Conservation (phyloP, 2,329 filamentous ascomycete species). For the Aspergillus flavus region DNA sequence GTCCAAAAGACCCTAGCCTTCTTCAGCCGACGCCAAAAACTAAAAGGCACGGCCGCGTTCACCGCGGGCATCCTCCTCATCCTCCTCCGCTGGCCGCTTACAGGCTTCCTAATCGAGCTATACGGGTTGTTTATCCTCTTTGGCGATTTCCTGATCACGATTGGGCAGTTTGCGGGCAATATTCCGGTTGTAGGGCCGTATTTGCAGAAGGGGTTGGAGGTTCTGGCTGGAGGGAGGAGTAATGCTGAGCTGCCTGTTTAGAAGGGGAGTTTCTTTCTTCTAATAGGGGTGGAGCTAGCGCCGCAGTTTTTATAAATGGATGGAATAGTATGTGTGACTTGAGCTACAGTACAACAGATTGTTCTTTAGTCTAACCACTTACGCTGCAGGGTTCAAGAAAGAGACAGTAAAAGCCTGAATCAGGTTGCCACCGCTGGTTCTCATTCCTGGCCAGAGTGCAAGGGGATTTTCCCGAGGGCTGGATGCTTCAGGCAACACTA, state of each 20-base stretch:
- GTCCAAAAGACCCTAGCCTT: conserved; percentile 87
- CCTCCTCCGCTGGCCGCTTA: conserved; percentile 83
- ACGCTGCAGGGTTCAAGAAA: conserved; percentile 30
- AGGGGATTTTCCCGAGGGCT: conserved; percentile 29
- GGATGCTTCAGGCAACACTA: conserved; percentile 29
- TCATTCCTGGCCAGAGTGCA: conserved; percentile 38
- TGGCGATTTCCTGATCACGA: conserved; percentile 93
- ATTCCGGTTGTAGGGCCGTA: conserved; percentile 86
- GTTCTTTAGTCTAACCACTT: conserved; percentile 5
- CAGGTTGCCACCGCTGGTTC: conserved; percentile 34
- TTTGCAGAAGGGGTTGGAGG: conserved; percentile 73
- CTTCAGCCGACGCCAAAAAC: conserved; percentile 91
- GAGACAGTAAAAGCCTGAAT: conserved; percentile 37
- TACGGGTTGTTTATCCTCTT: conserved; percentile 94
- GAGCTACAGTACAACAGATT: background rate
- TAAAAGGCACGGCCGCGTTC: conserved; percentile 88
- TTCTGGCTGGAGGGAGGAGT: conserved; percentile 67
- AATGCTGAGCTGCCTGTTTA: conserved; percentile 67
- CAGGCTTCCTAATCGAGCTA: conserved; percentile 86
- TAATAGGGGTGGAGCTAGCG: conserved; percentile 11
- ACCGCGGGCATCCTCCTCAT: conserved; percentile 81
- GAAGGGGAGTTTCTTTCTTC: too few relatives aligned
- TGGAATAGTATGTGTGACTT: background rate
- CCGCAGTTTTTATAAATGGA: conserved; percentile 29
- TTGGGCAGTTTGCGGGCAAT: conserved; percentile 82